A percentile compares a stretch with the other conserved stretches of the same genome.
Evolutionary conservation across 345 rosid genomes (phyloP).

Genomic region (Citrus trifoliata): DNA sequence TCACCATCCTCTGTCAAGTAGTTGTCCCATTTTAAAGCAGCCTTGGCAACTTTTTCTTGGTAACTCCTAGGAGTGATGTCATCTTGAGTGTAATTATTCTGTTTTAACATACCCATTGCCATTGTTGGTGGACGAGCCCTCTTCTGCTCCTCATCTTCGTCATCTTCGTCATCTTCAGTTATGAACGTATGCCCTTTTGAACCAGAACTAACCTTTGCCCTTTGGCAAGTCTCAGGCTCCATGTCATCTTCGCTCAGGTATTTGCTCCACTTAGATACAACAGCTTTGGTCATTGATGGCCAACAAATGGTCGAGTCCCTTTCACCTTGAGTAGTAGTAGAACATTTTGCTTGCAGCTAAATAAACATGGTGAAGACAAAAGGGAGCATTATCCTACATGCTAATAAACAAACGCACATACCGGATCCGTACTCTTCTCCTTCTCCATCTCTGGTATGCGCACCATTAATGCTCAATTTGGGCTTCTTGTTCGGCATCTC

Average conservation of each 20-base stretch:
- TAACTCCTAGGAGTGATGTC: not conserved
- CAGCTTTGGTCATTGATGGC: too few relatives aligned
- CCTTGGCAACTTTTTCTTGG: not conserved
- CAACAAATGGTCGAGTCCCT: too few relatives aligned
- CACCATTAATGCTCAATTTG: slow-evolving; percentile 32
- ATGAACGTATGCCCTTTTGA: not conserved
- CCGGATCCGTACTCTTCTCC: not conserved
- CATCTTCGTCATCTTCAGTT: not conserved
- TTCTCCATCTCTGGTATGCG: not conserved
- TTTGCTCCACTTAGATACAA: not conserved
- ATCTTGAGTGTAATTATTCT: not conserved
- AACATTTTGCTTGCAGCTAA: too few relatives aligned
- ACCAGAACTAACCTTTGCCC: not conserved
- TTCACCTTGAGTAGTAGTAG: too few relatives aligned
- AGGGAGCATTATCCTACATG: too few relatives aligned
- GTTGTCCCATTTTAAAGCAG: not conserved
- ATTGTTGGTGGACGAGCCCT: not conserved
- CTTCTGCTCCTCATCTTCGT: not conserved
- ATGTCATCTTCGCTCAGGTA: not conserved
- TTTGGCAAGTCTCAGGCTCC: not conserved
- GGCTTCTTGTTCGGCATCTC: slow-evolving; percentile 55
- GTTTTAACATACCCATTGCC: not conserved
- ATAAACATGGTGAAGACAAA: too few relatives aligned
- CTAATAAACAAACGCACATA: not conserved
- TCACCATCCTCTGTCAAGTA: not conserved